Base-by-base conservation (phyloP, 2,329 filamentous ascomycete species). In the Epichloe gansuensis region DNA sequence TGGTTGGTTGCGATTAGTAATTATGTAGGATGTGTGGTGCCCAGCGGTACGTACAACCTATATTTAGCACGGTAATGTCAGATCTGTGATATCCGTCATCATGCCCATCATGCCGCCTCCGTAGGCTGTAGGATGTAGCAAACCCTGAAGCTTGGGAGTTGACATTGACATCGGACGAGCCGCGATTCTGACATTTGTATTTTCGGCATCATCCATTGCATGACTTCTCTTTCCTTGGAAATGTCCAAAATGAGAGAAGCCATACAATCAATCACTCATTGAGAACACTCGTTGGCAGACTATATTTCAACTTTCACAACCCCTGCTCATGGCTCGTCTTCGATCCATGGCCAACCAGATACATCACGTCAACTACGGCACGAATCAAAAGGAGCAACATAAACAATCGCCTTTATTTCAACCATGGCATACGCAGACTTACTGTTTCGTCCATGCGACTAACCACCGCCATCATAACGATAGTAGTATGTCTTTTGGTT, bases 401-500 rank as follows among this genome's bases (percentile, higher is more conserved):
- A 17, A 3, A n/a, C 25, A 36, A 44, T 15, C 13, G 13, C 13
- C 9, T 50, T 43, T 27, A 50, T 53, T 47, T 39, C 43, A 50
- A 39, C 35, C 50, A 35, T 50, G n/a, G 21, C 21, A 9, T 15
- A 21, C 39, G 25, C 53, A 17, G 53, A 39, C 50, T 44, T 17
- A 38, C 47, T 21, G 23, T 34, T 8, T 39, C 23, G 21, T 41
- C 40, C 50, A 23, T 31, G 31, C 36, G 21, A 58, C 63, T 67
- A 73, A 67, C 71, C 71, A 64, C 71, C 71, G 51, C 65, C 65
- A 55, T 68, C 62, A 57, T 71, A 73, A 50, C 67, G 74, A 69
- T 77, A 77, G 63, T 76, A 76, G 67, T 77, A 80, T 59, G 71
- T 72, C 64, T 78, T 77, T 66, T 94, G 88, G 73, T 78, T 78